Base-by-base conservation (phyloP, 208 protist genomes). In the Trypanosoma rangeli region DNA sequence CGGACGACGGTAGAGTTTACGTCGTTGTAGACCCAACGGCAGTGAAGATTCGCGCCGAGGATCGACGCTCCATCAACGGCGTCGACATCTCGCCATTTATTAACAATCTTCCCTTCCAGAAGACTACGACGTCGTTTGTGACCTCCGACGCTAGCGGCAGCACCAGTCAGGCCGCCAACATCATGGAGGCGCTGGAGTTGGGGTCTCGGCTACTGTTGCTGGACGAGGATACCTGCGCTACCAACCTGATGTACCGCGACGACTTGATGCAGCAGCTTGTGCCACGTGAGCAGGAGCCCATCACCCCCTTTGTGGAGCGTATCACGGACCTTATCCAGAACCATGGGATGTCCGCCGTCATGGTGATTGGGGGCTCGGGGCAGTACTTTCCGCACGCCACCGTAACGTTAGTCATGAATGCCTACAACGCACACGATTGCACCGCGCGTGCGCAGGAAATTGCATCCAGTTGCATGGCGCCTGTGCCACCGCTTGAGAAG, bases 231-330 rank as follows among this genome's bases (percentile, higher is more conserved):
- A 98, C 96, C 8, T 95, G 79, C 50, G 97, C 97, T 4, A 98
- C 97, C 35, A 99, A 99, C 84, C 96, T 99, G 64, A 97, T 99
- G 94, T 94, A 97, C 49, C 90, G 96, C 10, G 94, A 98, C 68
- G 64, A 68, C 33, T 76, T 88, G 22, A 98, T 98, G 96, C 71
- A 88, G 73, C 62, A 71, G 80, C 86, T 98, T 44, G 95, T 99
- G 28, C 74, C 86, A 44, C 66, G 68, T 29, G 73, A 83, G 22
- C 70, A 93, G 70, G 97, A 98, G 74, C 97, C 97, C 26, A 98
- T 98, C 76, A 97, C 90, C 0, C 90, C 94, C 3, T 97, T 98
- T 74, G 79, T 95, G 28, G 73, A 90, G 50, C 80, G 82, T 46
- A 79, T 94, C 28, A 58, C 80, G 3, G 81, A 87, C 26, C 70